Evolutionary conservation across 139 green algal genomes (phyloP).

Genomic region (Coelastrella sp.): DNA sequence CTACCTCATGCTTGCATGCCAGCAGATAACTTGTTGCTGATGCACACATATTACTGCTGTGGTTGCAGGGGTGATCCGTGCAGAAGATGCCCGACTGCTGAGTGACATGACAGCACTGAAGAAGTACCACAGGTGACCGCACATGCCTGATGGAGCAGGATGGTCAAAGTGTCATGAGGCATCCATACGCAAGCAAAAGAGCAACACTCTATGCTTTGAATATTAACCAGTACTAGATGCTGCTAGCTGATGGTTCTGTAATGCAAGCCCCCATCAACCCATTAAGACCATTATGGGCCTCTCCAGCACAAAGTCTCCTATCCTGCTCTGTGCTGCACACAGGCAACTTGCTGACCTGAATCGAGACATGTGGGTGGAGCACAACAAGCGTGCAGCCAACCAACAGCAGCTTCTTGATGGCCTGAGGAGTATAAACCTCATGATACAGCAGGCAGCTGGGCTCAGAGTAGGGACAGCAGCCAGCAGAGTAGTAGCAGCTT

Average conservation of each 20-base stretch:
- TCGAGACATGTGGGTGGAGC: constrained; percentile 78
- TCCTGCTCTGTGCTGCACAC: too few relatives aligned
- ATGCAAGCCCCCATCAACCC: too few relatives aligned
- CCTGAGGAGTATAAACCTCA: constrained; percentile 78
- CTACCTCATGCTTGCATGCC: too few relatives aligned
- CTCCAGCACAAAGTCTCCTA: too few relatives aligned
- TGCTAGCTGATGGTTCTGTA: not conserved
- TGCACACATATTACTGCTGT: too few relatives aligned
- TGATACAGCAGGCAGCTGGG: constrained; percentile 78
- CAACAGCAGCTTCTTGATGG: constrained; percentile 70
- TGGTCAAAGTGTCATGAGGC: too few relatives aligned
- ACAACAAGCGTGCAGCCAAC: constrained; percentile 77
- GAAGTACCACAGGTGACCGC: constrained; percentile 47
- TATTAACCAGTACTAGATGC: too few relatives aligned
- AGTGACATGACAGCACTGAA: constrained; percentile 68
- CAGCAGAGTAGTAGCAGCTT: constrained; percentile 67
- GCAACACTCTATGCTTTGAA: too few relatives aligned
- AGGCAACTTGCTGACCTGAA: constrained; percentile 75
- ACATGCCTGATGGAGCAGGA: not conserved
- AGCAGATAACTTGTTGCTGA: not conserved
- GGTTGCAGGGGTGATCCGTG: constrained; percentile 51
- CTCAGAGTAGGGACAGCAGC: constrained; percentile 72
- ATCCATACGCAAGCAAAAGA: too few relatives aligned
- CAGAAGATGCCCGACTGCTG: constrained; percentile 81
- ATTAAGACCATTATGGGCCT: too few relatives aligned